These are phyloP conservation scores for Dactylellina sp. DNA, from an alignment of 2,329 filamentous ascomycete genomes.

Conservation along the genomic window DNA sequence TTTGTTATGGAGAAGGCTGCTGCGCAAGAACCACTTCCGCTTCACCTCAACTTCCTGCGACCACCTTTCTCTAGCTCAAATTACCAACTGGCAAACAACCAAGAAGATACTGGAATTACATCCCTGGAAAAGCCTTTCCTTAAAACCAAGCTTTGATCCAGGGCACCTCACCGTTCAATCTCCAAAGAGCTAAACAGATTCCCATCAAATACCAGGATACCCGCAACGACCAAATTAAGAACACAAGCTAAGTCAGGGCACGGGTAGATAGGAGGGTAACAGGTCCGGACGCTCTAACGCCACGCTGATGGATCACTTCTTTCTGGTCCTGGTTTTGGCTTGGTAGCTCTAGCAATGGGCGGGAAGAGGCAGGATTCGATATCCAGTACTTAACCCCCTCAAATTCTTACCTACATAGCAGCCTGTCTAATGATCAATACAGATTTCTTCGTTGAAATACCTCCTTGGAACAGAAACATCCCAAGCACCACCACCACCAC, in stretches of 20 bases:
- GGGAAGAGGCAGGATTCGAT: constrained; percentile 49
- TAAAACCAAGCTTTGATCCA: background rate
- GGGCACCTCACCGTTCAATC: background rate
- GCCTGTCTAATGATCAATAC: constrained; percentile 9
- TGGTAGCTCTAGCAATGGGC: constrained; percentile 54
- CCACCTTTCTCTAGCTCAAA: background rate
- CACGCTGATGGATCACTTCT: constrained; percentile 38
- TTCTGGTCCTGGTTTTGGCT: constrained; percentile 18
- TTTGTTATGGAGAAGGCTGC: constrained; percentile 42
- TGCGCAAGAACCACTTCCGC: constrained; percentile 3
- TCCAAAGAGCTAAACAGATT: background rate
- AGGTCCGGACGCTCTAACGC: background rate
- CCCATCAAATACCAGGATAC: too few species aligned
- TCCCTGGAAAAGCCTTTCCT: constrained; percentile 4
- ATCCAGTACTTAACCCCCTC: constrained; percentile 32
- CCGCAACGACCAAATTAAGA: too few species aligned
- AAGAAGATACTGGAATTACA: background rate
- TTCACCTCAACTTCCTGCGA: constrained; percentile 15
- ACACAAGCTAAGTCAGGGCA: too few species aligned
- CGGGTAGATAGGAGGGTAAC: background rate
- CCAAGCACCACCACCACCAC: constrained; percentile 11
- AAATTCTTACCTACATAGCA: background rate
- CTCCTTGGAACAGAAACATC: constrained; percentile 10
- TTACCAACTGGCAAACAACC: too few species aligned
- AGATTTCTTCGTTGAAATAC: constrained; percentile 55